Evolutionary conservation across 129 eudicot genomes (phyloP).

Genomic region (Oenanthe sinensis): DNA sequence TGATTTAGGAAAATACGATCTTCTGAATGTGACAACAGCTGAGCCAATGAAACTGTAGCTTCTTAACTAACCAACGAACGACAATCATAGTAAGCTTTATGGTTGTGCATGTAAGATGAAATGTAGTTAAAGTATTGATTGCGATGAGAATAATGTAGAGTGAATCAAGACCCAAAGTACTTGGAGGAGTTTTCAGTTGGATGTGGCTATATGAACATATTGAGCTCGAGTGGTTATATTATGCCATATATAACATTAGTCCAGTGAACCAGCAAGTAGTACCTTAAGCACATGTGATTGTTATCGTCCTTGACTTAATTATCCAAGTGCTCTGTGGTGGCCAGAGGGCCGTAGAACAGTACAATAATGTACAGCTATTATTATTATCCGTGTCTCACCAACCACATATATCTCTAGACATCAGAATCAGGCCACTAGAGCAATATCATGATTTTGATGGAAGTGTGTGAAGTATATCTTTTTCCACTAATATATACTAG

Average conservation of each 20-base stretch:
- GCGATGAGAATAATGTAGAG: not conserved
- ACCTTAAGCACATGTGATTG: conserved; percentile 2
- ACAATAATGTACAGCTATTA: conserved; percentile 2
- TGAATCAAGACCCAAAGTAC: not conserved
- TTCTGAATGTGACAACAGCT: not conserved
- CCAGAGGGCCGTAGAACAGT: conserved; percentile 5
- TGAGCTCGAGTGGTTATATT: not conserved
- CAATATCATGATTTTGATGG: not conserved
- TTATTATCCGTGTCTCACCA: not conserved
- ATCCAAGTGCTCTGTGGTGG: conserved; percentile 5
- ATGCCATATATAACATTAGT: not conserved
- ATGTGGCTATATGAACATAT: not conserved
- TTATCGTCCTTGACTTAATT: not conserved
- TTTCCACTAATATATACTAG: too few relatives aligned
- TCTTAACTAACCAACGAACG: not conserved
- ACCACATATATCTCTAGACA: not conserved
- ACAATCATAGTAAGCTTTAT: not conserved
- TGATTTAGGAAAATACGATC: not conserved
- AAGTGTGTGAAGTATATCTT: too few relatives aligned
- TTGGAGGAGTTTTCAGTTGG: not conserved
- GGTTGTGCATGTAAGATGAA: not conserved
- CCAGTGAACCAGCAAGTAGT: not conserved
- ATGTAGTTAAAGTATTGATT: not conserved
- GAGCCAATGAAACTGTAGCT: not conserved
- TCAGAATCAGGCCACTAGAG: conserved; percentile 6